phyloP scores from a whole-genome alignment of 257 asterid genomes.

The Rauvolfia tetraphylla region DNA sequence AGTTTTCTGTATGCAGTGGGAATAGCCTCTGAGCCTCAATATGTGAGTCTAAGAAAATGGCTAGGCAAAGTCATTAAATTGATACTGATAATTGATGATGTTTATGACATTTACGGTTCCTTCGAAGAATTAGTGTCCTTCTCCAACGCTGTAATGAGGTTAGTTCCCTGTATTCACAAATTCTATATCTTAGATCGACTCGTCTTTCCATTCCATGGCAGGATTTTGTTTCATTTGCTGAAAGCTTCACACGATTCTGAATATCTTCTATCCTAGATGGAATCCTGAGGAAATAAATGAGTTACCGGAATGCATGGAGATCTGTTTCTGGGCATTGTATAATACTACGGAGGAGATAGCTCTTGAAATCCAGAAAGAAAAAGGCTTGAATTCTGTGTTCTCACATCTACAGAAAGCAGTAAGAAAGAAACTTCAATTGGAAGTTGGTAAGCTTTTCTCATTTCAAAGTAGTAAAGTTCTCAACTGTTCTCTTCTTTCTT shows the following conservation, averaged over 20 bases:
- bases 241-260: not conserved
- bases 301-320: constrained; percentile 41
- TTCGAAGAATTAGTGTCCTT: constrained; percentile 38
- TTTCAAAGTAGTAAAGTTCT: not conserved
- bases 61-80: constrained; percentile 41
- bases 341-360: constrained; percentile 38
- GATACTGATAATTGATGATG: constrained; percentile 42
- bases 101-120: constrained; percentile 58
- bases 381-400: constrained; percentile 41
- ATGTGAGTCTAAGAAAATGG: constrained; percentile 51
- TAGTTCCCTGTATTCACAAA: not conserved
- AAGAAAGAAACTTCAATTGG: not conserved
- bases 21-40: constrained; percentile 42
- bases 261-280: constrained; percentile 36
- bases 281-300: constrained; percentile 30
- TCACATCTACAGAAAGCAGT: constrained; percentile 40
- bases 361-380: constrained; percentile 33
- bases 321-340: constrained; percentile 34
- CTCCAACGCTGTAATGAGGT: constrained; percentile 46
- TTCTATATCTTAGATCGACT: not conserved
- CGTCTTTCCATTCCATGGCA: not conserved
- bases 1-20: constrained; percentile 54
- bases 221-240: not conserved
- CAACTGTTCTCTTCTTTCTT: not conserved
- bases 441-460: not conserved